These are phyloP conservation scores for Phytophthora brassicae DNA, from an alignment of 352 stramenopile genomes.

Conservation along the genomic window DNA sequence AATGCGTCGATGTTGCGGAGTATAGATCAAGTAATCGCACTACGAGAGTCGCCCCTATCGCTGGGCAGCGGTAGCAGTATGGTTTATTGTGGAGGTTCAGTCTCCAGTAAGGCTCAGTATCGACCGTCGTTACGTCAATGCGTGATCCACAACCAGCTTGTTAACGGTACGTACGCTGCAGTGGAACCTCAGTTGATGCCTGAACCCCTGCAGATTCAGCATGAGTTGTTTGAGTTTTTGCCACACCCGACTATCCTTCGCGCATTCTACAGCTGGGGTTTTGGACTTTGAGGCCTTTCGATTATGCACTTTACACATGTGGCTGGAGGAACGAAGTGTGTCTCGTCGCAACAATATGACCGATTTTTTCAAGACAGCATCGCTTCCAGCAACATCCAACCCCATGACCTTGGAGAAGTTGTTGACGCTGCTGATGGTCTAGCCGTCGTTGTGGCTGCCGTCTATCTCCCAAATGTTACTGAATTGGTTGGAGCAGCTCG, in stretches of 20 bases:
- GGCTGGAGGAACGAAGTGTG: background rate
- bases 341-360: constrained; percentile 5
- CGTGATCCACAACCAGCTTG: background rate
- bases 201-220: constrained; percentile 15
- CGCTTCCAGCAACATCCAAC: background rate
- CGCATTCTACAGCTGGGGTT: constrained; percentile 8
- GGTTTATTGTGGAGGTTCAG: background rate
- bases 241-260: constrained; percentile 10
- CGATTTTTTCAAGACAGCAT: constrained; percentile 9
- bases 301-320: constrained; percentile 16
- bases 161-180: background rate
- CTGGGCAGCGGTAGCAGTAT: background rate
- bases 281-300: constrained; percentile 10
- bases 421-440: constrained; percentile 16
- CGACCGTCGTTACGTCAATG: background rate
- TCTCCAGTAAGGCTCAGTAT: background rate
- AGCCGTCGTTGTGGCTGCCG: background rate
- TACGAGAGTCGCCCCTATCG: background rate
- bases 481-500: background rate
- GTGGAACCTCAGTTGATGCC: background rate
- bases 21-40: background rate
- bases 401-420: background rate
- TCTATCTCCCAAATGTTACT: background rate
- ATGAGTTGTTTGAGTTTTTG: constrained; percentile 16
- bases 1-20: background rate